Base-by-base conservation (phyloP, 116 monocot genomes). In the Trichopus zeylanicus region DNA sequence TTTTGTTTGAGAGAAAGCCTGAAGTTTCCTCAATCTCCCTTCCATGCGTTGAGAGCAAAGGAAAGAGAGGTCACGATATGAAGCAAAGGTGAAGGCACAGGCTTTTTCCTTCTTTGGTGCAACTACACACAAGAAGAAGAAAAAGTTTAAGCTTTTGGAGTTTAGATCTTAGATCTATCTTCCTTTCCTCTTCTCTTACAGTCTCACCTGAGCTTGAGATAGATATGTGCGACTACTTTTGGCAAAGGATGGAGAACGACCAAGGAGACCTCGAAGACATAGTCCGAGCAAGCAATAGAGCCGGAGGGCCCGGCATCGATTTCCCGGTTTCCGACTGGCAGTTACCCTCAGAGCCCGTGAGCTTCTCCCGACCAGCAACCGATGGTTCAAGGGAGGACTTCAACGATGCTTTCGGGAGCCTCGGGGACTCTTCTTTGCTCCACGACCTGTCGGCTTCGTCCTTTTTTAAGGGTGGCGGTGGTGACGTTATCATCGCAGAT, bases 241-340 rank as follows among this genome's bases (percentile, higher is more conserved):
- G 48, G 63, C n/a, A 63, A 48, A 48, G 30, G 51, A 63, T 51
- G 49, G 49, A 48, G 29, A 51, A 19, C 48, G 48, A 51, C 31
- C 48, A 49, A 29, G 63, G 63, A 27, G 63, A 63, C 32, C 63
- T 63, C 13, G 63, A 12, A 16, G 63, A 63, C 51, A 33, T 63
- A 31, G 63, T 63, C 31, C 28, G 63, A 13, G 51, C 31, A 18
- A 26, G 63, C n/a, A 26, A 32, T 6, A 18, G 63, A 42, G 42
- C 1, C 20, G 32, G 31, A 30, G 28, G 13, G n/a, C 11, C 32
- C n/a, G 19, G 49, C 3, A 30, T 18, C 46, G 29, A 39, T 24
- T 13, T 22, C 25, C 27, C 18, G n/a, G 5, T 16, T 4, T 10
- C 30, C 27, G 55, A 18, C 30, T 55, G 55, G 55, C 55, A 55